A percentile compares a stretch with the other conserved stretches of the same genome.
These are phyloP conservation scores for Diaporthe amygdali DNA, from an alignment of 2,329 filamentous ascomycete species.

Conservation along the genomic window DNA sequence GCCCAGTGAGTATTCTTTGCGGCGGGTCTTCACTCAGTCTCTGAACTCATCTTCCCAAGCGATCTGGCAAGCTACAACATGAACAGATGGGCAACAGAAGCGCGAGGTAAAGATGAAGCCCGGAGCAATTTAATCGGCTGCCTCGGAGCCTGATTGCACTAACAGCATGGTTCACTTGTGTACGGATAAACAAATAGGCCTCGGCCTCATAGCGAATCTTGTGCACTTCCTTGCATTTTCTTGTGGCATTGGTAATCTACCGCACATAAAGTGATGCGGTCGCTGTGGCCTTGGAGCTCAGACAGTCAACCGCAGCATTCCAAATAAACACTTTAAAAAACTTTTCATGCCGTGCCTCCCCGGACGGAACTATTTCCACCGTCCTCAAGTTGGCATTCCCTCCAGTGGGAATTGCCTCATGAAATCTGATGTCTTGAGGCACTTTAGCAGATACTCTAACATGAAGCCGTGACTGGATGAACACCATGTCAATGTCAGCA, in stretches of 20 bases:
- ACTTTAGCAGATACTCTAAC: constrained; percentile 14
- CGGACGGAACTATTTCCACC: background rate
- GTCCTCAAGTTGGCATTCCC: background rate
- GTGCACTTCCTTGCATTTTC: background rate
- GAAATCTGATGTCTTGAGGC: background rate
- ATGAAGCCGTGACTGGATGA: constrained; percentile 17
- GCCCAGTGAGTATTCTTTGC: background rate
- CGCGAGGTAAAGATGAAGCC: background rate
- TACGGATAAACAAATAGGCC: background rate
- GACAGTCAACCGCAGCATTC: background rate
- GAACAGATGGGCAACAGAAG: background rate
- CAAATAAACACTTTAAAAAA: constrained; percentile 9
- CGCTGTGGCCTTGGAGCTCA: background rate
- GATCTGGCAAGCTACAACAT: background rate
- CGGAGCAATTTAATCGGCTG: too few relatives aligned
- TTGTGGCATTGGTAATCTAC: background rate
- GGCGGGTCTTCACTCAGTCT: background rate
- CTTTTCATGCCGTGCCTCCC: constrained; percentile 19
- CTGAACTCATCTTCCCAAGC: too few relatives aligned
- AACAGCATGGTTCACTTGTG: background rate
- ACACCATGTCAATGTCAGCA: constrained; percentile 24
- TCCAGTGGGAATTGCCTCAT: constrained; percentile 1
- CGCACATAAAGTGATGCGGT: background rate
- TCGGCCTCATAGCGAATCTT: background rate
- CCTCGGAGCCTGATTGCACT: background rate